Evolutionary conservation across 164 flowering plant genomes (phyloP).

Genomic region (Annona cherimola): DNA sequence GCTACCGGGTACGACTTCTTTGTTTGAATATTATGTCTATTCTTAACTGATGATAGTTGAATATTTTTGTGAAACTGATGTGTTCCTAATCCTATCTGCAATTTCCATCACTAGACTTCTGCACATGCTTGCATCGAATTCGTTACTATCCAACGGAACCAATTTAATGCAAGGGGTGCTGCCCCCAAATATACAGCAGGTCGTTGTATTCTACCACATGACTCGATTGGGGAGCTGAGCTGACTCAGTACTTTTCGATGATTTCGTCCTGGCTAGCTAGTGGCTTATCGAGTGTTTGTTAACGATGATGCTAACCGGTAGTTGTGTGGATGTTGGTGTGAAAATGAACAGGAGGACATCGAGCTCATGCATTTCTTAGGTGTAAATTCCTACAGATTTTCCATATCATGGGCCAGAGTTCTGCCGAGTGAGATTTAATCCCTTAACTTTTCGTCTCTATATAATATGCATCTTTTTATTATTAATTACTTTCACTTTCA

Average conservation of each 20-base stretch:
- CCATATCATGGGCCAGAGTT: constrained; percentile 70
- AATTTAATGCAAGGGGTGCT: too few species aligned
- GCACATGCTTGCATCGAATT: not conserved
- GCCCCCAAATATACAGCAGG: too few species aligned
- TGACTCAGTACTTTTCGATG: too few species aligned
- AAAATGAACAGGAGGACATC: constrained; percentile 21
- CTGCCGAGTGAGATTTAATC: constrained; percentile 37
- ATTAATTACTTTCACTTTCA: too few species aligned
- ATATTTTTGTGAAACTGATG: not conserved
- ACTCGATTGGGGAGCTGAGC: too few species aligned
- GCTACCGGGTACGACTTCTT: not conserved
- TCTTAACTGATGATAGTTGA: not conserved
- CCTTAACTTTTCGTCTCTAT: not conserved
- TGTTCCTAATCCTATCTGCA: not conserved
- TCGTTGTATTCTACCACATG: too few species aligned
- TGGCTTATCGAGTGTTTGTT: too few species aligned
- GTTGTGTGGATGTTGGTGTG: too few species aligned
- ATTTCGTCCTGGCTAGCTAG: too few species aligned
- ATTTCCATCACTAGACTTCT: not conserved
- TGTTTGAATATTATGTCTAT: not conserved
- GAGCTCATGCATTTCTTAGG: constrained; percentile 55
- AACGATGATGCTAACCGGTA: too few species aligned
- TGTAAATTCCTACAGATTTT: constrained; percentile 55
- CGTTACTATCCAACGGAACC: too few species aligned
- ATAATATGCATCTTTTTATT: too few species aligned